phyloP scores from a whole-genome alignment of 495 filamentous ascomycete species.

The Baudoinia panamericana region DNA sequence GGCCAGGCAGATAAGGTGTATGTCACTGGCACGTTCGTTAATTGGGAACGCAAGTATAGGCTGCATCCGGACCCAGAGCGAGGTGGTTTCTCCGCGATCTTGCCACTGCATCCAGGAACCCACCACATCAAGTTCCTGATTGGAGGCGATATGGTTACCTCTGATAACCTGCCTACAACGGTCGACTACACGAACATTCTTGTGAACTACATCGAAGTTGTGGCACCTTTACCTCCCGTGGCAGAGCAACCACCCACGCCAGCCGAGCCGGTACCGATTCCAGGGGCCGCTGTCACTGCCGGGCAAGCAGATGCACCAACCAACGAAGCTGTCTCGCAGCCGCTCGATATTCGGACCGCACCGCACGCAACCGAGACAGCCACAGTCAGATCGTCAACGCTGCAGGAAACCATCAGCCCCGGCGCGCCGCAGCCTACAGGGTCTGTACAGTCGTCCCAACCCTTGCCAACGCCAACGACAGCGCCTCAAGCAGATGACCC shows the following conservation, averaged over 20 bases:
- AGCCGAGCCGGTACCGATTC: conserved; percentile 13
- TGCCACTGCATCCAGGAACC: conserved; percentile 78
- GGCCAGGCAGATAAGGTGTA: conserved; percentile 74
- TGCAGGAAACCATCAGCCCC: conserved; percentile 1
- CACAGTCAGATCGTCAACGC: background rate
- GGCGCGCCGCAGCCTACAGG: background rate
- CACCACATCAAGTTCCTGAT: conserved; percentile 96
- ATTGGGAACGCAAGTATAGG: conserved; percentile 85
- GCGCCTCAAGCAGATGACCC: conserved; percentile 4
- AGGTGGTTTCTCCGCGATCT: conserved; percentile 46
- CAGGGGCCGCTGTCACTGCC: conserved; percentile 6
- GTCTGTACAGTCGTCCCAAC: background rate
- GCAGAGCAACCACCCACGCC: conserved; percentile 8
- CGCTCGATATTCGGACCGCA: conserved; percentile 1
- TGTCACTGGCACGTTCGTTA: conserved; percentile 90
- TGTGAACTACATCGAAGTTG: conserved; percentile 91
- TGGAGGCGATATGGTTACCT: conserved; percentile 80
- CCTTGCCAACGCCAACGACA: background rate
- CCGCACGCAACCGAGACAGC: conserved; percentile 13
- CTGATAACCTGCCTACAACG: conserved; percentile 75
- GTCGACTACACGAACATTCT: conserved; percentile 94
- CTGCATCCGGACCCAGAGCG: conserved; percentile 47
- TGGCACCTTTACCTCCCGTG: conserved; percentile 1
- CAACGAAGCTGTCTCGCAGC: background rate
- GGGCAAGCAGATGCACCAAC: background rate